These are phyloP conservation scores for Thuidium tamariscinum DNA, from an alignment of 225 moss, liverwort and hornwort genomes.

Conservation along the genomic window DNA sequence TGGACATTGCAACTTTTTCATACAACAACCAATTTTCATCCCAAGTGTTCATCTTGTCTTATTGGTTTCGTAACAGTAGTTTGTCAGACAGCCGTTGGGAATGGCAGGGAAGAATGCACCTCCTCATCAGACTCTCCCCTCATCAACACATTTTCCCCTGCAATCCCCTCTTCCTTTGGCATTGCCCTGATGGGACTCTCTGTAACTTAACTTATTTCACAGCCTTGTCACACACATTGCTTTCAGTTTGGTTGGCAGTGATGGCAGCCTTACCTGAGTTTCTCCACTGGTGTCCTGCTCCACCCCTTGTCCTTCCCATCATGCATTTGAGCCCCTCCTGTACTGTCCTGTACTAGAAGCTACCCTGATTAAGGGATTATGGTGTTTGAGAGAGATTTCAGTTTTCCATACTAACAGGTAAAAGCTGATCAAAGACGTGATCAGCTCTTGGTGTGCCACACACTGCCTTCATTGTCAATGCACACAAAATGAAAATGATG, in stretches of 20 bases:
- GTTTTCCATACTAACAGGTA: background rate
- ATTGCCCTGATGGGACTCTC: background rate
- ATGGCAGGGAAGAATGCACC: too few relatives aligned
- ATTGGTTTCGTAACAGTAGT: too few relatives aligned
- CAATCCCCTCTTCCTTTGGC: too few relatives aligned
- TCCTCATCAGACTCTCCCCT: too few relatives aligned
- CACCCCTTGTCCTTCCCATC: background rate
- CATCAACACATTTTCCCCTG: too few relatives aligned
- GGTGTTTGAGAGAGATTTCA: background rate
- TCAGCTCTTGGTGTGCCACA: background rate
- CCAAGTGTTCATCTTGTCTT: too few relatives aligned
- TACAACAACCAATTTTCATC: too few relatives aligned
- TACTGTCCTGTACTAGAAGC: background rate
- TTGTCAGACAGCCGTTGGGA: too few relatives aligned
- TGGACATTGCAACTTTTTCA: too few relatives aligned
- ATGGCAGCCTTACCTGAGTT: background rate
- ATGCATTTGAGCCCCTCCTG: conserved; percentile 15
- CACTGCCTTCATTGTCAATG: conserved; percentile 1
- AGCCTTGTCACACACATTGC: background rate
- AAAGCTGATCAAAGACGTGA: conserved; percentile 1
- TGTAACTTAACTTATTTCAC: background rate
- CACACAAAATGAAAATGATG: background rate
- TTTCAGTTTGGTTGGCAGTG: conserved; percentile 10
- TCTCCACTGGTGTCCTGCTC: background rate
- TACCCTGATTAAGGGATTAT: background rate